Evolutionary conservation across 192 early-diverging fungal species (phyloP).

Genomic region (Podila verticillata): DNA sequence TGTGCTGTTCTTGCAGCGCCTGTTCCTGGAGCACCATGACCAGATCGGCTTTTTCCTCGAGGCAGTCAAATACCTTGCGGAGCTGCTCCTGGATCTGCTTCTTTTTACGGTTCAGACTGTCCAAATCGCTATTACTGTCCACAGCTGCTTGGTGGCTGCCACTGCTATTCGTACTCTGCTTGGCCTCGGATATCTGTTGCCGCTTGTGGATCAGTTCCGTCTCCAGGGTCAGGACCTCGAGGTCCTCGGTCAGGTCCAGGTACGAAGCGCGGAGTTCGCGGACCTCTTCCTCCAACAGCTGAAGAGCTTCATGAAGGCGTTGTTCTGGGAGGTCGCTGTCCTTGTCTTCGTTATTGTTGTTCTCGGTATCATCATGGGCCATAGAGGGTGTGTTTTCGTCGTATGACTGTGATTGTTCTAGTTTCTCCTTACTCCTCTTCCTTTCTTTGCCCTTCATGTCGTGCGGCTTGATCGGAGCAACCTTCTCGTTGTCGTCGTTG

Average conservation of each 20-base stretch:
- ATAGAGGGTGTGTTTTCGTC: not conserved
- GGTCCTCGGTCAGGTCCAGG: conserved; percentile 13
- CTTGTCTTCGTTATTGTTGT: not conserved
- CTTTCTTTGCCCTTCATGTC: not conserved
- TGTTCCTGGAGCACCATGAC: conserved; percentile 22
- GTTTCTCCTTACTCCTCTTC: not conserved
- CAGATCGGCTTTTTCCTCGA: conserved; percentile 28
- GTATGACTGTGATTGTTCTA: not conserved
- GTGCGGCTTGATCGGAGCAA: not conserved
- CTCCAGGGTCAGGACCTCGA: conserved; percentile 10
- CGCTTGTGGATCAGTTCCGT: not conserved
- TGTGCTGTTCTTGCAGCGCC: conserved; percentile 2
- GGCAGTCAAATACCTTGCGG: conserved; percentile 11
- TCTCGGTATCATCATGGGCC: not conserved
- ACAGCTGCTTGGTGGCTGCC: not conserved
- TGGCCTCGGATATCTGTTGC: not conserved
- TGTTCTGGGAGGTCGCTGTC: conserved; percentile 12
- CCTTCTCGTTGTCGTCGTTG: not conserved
- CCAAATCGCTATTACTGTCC: not conserved
- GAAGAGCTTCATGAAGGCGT: conserved; percentile 16
- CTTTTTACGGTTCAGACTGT: conserved; percentile 4
- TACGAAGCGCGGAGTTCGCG: conserved; percentile 27
- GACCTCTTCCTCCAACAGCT: conserved; percentile 17
- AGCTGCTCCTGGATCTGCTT: conserved; percentile 16
- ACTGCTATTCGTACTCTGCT: not conserved